Conservation (phyloP, 306 rosid species). For the Sicyos edulis region DNA sequence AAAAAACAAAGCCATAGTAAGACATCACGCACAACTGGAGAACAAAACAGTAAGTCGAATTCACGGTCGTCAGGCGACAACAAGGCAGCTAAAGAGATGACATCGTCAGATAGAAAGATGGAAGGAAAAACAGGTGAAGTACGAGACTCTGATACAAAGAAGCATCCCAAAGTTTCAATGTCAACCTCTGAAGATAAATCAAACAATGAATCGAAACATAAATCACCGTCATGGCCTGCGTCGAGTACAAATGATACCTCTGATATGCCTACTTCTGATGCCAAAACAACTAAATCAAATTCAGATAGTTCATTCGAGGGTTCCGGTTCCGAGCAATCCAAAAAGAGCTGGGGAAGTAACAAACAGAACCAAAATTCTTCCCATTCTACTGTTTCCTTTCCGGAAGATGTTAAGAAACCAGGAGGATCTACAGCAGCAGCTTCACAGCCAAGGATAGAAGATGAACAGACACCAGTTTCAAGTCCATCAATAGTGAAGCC, state of each 20-base stretch:
- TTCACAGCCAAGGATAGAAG: constrained; percentile 41
- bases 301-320: constrained; percentile 29
- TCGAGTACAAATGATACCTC: constrained; percentile 26
- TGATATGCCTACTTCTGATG: constrained; percentile 31
- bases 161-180: constrained; percentile 30
- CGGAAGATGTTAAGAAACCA: constrained; percentile 40
- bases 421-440: constrained; percentile 29
- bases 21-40: constrained; percentile 41
- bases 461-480: constrained; percentile 41
- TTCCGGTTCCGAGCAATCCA: constrained; percentile 24
- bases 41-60: constrained; percentile 51
- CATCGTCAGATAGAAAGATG: constrained; percentile 34
- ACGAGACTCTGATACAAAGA: constrained; percentile 34
- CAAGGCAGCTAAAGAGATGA: constrained; percentile 35
- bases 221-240: constrained; percentile 29
- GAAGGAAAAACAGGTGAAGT: constrained; percentile 36
- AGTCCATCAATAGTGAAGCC: constrained; percentile 39
- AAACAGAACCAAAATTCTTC: constrained; percentile 30
- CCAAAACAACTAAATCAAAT: constrained; percentile 21
- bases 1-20: constrained; percentile 37
- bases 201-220: constrained; percentile 32
- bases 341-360: constrained; percentile 30
- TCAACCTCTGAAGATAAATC: constrained; percentile 34
- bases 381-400: constrained; percentile 27
- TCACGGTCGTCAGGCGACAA: constrained; percentile 36